phyloP scores from a whole-genome alignment of 331 rosid genomes.

The Pyrus hybrid region DNA sequence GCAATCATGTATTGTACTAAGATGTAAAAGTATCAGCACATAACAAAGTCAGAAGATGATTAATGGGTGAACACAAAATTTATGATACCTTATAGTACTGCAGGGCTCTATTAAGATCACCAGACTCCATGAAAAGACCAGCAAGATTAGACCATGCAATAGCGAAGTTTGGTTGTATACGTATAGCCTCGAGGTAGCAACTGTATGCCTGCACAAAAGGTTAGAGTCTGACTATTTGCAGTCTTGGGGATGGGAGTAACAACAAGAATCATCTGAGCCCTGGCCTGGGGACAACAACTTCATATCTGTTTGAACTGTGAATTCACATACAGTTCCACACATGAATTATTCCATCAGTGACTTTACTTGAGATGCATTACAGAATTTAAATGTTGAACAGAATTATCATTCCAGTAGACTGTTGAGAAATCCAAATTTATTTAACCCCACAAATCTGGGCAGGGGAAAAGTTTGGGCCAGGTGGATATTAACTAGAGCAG shows the following conservation, averaged over 20 bases:
- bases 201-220: conserved; percentile 98
- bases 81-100: conserved; percentile 78
- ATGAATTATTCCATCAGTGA: conserved; percentile 79
- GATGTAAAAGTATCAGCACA: background rate
- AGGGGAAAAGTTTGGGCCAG: conserved; percentile 14
- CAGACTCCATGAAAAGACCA: conserved; percentile 98
- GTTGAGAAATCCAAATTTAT: conserved; percentile 12
- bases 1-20: background rate
- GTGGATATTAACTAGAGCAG: conserved; percentile 12
- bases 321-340: conserved; percentile 75
- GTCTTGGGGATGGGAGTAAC: conserved; percentile 76
- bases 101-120: conserved; percentile 92
- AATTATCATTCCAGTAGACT: conserved; percentile 31
- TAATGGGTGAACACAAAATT: background rate
- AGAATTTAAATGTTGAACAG: conserved; percentile 47
- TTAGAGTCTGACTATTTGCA: conserved; percentile 93
- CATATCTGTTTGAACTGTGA: conserved; percentile 62
- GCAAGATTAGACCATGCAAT: conserved; percentile 99
- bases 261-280: conserved; percentile 92
- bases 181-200: conserved; percentile 96
- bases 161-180: conserved; percentile 92
- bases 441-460: conserved; percentile 11
- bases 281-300: conserved; percentile 75
- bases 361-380: conserved; percentile 42
- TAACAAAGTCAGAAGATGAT: background rate